phyloP scores from a whole-genome alignment of 176 grass and related monocot species.

The Tillandsia fasciculata region DNA sequence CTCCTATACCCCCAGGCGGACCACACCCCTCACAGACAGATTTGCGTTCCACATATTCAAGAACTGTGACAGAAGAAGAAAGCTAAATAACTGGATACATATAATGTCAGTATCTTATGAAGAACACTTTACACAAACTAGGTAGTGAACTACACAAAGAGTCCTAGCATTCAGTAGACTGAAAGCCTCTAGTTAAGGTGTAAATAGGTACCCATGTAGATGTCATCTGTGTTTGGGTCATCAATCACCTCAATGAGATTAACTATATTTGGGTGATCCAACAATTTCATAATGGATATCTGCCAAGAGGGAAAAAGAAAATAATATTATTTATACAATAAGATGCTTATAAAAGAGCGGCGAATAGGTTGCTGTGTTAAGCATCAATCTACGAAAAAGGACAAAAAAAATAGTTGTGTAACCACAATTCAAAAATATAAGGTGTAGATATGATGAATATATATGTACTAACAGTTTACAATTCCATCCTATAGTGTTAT shows the following conservation, averaged over 20 bases:
- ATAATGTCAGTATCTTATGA: background rate
- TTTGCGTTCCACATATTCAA: slow-evolving; percentile 73
- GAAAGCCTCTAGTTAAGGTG: background rate
- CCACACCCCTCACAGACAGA: slow-evolving; percentile 52
- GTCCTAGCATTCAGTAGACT: background rate
- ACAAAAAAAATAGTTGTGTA: too few species aligned
- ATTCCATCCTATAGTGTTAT: too few species aligned
- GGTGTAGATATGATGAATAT: too few species aligned
- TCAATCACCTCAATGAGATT: slow-evolving; percentile 97
- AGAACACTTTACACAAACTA: background rate
- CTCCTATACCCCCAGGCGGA: slow-evolving; percentile 36
- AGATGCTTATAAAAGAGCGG: too few species aligned
- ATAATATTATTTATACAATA: background rate
- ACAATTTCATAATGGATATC: slow-evolving; percentile 91
- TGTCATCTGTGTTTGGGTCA: slow-evolving; percentile 63
- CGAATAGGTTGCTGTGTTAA: too few species aligned
- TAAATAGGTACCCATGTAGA: slow-evolving; percentile 66
- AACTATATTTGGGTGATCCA: slow-evolving; percentile 92
- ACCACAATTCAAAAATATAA: too few species aligned
- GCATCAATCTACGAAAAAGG: too few species aligned
- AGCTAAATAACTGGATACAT: background rate
- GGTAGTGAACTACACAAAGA: background rate
- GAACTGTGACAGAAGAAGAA: slow-evolving; percentile 31
- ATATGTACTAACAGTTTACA: too few species aligned
- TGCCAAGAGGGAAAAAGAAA: slow-evolving; percentile 18